Percentiles rank a stretch among this genome's conserved stretches.
These are phyloP conservation scores for Calcarisporium arbuscula DNA, from an alignment of 2,329 filamentous ascomycete species.

Conservation along the genomic window DNA sequence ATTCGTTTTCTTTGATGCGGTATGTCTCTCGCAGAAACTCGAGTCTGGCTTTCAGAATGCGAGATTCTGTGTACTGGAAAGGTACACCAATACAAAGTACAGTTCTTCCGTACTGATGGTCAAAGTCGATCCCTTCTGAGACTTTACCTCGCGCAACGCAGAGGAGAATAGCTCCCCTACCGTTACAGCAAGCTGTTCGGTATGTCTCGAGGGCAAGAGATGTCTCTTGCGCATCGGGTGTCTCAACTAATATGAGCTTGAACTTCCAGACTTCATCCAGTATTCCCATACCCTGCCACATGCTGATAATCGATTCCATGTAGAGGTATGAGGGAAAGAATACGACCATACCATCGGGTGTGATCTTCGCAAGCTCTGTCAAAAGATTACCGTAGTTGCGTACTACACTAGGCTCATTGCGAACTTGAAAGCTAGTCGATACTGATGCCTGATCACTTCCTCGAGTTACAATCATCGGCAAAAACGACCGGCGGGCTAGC, in stretches of 20 bases:
- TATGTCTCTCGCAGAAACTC: conserved; percentile 98
- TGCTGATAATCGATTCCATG: conserved; percentile 98
- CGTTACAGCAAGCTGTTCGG: conserved; percentile 95
- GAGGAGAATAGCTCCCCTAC: conserved; percentile 83
- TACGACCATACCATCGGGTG: conserved; percentile 95
- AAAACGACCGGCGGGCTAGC: conserved; percentile 84
- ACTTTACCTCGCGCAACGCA: conserved; percentile 97
- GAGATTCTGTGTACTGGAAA: conserved; percentile 97
- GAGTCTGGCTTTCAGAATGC: conserved; percentile 89
- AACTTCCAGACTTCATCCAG: conserved; percentile 98
- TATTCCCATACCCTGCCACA: conserved; percentile 99
- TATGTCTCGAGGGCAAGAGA: conserved; percentile 94
- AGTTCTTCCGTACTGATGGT: conserved; percentile 94
- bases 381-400: conserved; percentile 91
- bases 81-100: conserved; percentile 96
- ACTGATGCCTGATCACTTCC: conserved; percentile 91
- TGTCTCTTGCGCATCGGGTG: conserved; percentile 94
- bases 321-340: conserved; percentile 99
- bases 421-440: conserved; percentile 88
- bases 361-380: conserved; percentile 92
- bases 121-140: conserved; percentile 97
- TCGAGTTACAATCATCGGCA: conserved; percentile 95
- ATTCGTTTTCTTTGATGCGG: conserved; percentile 93
- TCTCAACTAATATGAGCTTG: conserved; percentile 96
- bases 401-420: conserved; percentile 94